A percentile compares a stretch with the other conserved stretches of the same genome.
Evolutionary conservation across 768 basidiomycete genomes (phyloP).

Genomic region (Gelatoporia subvermispora): DNA sequence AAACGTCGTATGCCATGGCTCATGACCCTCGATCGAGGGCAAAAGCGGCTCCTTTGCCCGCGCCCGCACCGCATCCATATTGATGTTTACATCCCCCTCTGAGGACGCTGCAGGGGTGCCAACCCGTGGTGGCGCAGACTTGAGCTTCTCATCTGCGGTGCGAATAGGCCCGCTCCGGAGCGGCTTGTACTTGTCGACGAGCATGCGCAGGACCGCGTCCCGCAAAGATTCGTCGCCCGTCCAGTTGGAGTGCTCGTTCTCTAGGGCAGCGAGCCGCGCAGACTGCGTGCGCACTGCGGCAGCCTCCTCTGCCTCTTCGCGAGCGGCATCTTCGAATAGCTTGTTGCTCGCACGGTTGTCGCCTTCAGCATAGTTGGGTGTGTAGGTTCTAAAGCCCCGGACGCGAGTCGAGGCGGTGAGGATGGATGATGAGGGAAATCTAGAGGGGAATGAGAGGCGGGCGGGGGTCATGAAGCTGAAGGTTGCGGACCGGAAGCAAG

Average conservation of each 20-base stretch:
- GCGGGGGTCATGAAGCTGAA: slow-evolving; percentile 15
- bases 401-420: background rate
- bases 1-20: slow-evolving; percentile 69
- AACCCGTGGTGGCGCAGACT: slow-evolving; percentile 40
- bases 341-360: slow-evolving; percentile 46
- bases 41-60: slow-evolving; percentile 44
- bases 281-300: slow-evolving; percentile 8
- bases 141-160: slow-evolving; percentile 65
- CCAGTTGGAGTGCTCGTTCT: slow-evolving; percentile 63
- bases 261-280: slow-evolving; percentile 25
- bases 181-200: slow-evolving; percentile 84
- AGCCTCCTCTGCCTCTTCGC: slow-evolving; percentile 42
- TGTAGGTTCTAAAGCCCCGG: background rate
- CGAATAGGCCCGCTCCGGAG: slow-evolving; percentile 55
- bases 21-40: slow-evolving; percentile 49
- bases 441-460: slow-evolving; percentile 6
- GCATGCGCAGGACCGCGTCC: slow-evolving; percentile 76
- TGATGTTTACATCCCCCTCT: background rate
- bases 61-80: no score
- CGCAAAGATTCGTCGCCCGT: slow-evolving; percentile 67
- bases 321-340: slow-evolving; percentile 60
- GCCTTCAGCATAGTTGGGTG: slow-evolving; percentile 2
- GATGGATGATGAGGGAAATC: background rate
- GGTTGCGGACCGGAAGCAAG: background rate
- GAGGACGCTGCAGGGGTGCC: slow-evolving; percentile 13